phyloP scores from a whole-genome alignment of 306 rosid genomes.

The Acmispon strigosus region DNA sequence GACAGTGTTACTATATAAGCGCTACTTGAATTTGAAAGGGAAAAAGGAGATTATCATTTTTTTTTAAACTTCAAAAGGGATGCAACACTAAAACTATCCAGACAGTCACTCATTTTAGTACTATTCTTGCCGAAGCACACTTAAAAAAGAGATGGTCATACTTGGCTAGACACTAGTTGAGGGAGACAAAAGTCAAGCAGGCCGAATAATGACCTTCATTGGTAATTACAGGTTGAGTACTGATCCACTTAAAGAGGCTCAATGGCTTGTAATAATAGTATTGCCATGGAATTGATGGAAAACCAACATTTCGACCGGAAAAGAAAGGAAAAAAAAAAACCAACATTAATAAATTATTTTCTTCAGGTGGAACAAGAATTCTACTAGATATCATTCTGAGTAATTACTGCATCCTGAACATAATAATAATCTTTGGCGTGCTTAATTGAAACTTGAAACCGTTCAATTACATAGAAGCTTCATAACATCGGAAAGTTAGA shows the following conservation, averaged over 20 bases:
- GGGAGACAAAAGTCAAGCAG: background rate
- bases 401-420: constrained; percentile 9
- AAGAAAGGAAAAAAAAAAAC: too few species aligned
- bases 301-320: too few species aligned
- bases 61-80: too few species aligned
- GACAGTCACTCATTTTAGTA: too few species aligned
- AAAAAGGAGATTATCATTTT: too few species aligned
- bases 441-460: background rate
- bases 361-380: background rate
- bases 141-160: too few species aligned
- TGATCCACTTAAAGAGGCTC: background rate
- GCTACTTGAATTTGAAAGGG: constrained; percentile 5
- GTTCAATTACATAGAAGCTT: background rate
- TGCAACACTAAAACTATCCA: too few species aligned
- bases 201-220: background rate
- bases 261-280: background rate
- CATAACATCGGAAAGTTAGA: background rate
- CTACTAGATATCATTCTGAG: background rate
- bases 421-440: constrained; percentile 29
- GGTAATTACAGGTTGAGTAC: background rate
- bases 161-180: background rate
- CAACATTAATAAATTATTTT: background rate
- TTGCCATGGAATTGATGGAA: too few species aligned
- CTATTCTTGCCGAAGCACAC: too few species aligned
- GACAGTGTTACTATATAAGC: background rate